Base-by-base conservation (phyloP, 2,329 filamentous ascomycete genomes). In the Byssothecium circinans region DNA sequence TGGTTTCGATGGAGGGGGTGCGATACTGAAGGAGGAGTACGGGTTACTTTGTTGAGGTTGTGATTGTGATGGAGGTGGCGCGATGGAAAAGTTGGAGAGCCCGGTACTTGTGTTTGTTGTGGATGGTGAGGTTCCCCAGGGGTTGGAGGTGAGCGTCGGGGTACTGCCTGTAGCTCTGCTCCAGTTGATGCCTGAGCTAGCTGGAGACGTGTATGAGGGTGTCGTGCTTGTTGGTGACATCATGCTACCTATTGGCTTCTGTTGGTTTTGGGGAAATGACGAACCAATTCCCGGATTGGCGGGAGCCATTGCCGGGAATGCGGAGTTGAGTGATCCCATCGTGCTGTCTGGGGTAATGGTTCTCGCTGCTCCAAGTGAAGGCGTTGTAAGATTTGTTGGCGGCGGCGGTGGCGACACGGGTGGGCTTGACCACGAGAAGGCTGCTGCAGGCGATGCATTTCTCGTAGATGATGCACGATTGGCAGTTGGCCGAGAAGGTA, bases 261-360 rank as follows among this genome's bases (percentile, higher is more conserved):
- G 74, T 53, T 74, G 70, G 7, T 57, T 65, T 48, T 72, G 65
- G 4, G 66, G 64, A 55, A 68, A 75, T 14, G 68, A 53, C 34
- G 55, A 64, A 14, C 63, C 61, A 6, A 68, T 66, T 8, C 64
- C 61, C 37, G 68, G 65, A 38, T 71, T 70, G n/a, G 49, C 56
- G 11, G 64, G 67, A 17, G 58, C 60, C 47, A 70, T 57, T n/a
- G 67, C 67, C 15, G 67, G 67, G 48, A 70, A 70, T 7, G 65
- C 64, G 2, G 65, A 63, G 43, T 68, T 68, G 32, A 70, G 58
- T 3, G 59, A 69, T 41, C 68, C 75, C 41, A 80, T 58, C 25
- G 70, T 75, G 45, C 74, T 75, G 60, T 81, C 78, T 8, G 79
- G 78, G 10, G 79, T 81, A 22, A 81, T 75, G 6, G 78, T 75